phyloP scores from a whole-genome alignment of 2,329 filamentous ascomycete genomes.

The Aspergillus intermedius region DNA sequence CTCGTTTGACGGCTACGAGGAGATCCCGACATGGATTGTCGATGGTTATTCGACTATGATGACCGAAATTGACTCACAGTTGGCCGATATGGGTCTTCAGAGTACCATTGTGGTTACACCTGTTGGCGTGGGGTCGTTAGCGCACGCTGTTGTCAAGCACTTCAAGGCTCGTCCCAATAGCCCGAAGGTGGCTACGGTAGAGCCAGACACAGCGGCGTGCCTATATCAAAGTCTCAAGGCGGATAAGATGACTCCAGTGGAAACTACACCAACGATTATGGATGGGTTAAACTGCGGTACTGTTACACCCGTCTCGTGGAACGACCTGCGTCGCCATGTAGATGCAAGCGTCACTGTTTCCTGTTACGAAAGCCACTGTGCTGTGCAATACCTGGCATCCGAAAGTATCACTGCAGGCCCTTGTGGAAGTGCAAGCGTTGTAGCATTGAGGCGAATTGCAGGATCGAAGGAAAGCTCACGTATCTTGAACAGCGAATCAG shows the following conservation, averaged over 20 bases:
- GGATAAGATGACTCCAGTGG: conserved; percentile 45
- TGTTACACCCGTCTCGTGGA: conserved; percentile 60
- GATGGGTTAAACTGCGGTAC: conserved; percentile 67
- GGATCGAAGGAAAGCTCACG: conserved; percentile 23
- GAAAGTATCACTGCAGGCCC: conserved; percentile 51
- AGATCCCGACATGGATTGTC: conserved; percentile 66
- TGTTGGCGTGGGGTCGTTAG: conserved; percentile 67
- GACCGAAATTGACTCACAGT: conserved; percentile 58
- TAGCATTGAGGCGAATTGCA: conserved; percentile 49
- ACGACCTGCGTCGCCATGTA: conserved; percentile 50
- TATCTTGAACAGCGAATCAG: conserved; percentile 40
- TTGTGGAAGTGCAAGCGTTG: conserved; percentile 54
- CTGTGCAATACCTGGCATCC: conserved; percentile 48
- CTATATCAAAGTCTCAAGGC: conserved; percentile 43
- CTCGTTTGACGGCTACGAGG: conserved; percentile 59
- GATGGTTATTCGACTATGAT: conserved; percentile 73
- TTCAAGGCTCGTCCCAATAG: conserved; percentile 46
- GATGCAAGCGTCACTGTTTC: conserved; percentile 56
- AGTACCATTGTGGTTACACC: conserved; percentile 55
- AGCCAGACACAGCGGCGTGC: conserved; percentile 59
- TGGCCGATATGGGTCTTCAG: conserved; percentile 35
- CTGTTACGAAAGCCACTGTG: conserved; percentile 56
- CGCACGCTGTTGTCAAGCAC: conserved; percentile 60
- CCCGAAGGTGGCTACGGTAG: conserved; percentile 57
- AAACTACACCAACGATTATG: conserved; percentile 63